A percentile compares a stretch with the other conserved stretches of the same genome.
These are phyloP conservation scores for Fraxinus greggii DNA, from an alignment of 305 asterid species.

Conservation along the genomic window DNA sequence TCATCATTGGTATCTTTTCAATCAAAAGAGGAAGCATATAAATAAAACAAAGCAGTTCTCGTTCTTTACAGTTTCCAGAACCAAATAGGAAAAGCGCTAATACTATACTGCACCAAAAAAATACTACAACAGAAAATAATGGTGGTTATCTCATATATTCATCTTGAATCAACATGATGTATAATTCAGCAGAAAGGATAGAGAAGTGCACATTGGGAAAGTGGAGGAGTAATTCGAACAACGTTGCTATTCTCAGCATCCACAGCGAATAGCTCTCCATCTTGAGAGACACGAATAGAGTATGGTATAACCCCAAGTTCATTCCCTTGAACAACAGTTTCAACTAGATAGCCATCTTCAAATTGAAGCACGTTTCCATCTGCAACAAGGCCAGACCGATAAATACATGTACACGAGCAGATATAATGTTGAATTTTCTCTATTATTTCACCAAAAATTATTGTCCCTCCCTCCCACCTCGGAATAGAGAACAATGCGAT, in stretches of 20 bases:
- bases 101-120: not conserved
- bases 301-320: conserved; percentile 84
- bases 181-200: not conserved
- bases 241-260: conserved; percentile 86
- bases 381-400: conserved; percentile 33
- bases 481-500: not conserved
- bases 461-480: not conserved
- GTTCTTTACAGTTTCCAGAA: not conserved
- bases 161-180: not conserved
- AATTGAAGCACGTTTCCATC: conserved; percentile 78
- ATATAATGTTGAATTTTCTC: conserved; percentile 10
- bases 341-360: conserved; percentile 91
- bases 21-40: not conserved
- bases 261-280: conserved; percentile 94
- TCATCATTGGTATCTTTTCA: not conserved
- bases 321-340: conserved; percentile 88
- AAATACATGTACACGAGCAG: not conserved
- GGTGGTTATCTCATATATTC: not conserved
- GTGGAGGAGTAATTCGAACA: conserved; percentile 81
- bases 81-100: not conserved
- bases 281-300: conserved; percentile 69
- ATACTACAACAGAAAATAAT: not conserved
- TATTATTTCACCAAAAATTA: conserved; percentile 5
- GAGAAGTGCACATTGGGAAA: conserved; percentile 71
- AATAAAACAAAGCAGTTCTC: not conserved